Evolutionary conservation across 2,329 filamentous ascomycete species (phyloP).

Genomic region (Westerdykella aurantiaca): DNA sequence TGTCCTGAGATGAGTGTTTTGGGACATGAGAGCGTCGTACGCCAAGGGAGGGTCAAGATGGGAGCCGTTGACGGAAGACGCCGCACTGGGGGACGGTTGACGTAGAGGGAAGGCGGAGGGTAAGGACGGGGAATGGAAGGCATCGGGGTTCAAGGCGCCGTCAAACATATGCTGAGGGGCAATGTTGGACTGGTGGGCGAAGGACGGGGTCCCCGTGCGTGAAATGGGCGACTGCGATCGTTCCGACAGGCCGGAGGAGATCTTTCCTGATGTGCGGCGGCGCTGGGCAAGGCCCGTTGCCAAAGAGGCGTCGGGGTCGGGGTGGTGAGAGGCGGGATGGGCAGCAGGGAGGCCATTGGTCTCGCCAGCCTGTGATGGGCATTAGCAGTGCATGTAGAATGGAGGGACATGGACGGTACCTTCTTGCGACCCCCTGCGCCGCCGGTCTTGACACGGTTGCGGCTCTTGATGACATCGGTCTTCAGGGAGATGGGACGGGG

Average conservation of each 20-base stretch:
- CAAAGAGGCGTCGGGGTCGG: conserved; percentile 49
- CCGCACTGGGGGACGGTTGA: conserved; percentile 52
- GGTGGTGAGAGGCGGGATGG: conserved; percentile 31
- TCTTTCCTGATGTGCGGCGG: conserved; percentile 65
- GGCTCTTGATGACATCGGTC: conserved; percentile 99
- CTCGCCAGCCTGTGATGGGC: conserved; percentile 19
- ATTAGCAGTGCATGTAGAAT: conserved; percentile 6
- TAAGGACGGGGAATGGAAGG: conserved; percentile 55
- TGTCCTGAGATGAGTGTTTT: conserved; percentile 86
- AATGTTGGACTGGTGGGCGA: conserved; percentile 60
- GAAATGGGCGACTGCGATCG: conserved; percentile 73
- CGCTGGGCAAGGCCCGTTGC: conserved; percentile 54
- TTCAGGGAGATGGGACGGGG: conserved; percentile 93
- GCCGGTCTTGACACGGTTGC: conserved; percentile 91
- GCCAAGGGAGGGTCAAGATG: conserved; percentile 66
- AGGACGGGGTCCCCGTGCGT: conserved; percentile 69
- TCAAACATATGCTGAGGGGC: conserved; percentile 76
- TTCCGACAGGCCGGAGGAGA: conserved; percentile 65
- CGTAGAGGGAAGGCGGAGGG: conserved; percentile 37
- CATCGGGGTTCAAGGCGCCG: conserved; percentile 63
- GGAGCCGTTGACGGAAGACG: conserved; percentile 54
- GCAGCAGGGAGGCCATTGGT: conserved; percentile 54
- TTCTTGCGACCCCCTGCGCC: conserved; percentile 76
- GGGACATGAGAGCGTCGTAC: conserved; percentile 71
- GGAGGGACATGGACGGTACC: conserved; percentile 46